Evolutionary conservation across 225 moss, liverwort and hornwort species (phyloP), one percentile per base, ranked within the genome.

Genomic region (Polytrichum commune): DNA sequence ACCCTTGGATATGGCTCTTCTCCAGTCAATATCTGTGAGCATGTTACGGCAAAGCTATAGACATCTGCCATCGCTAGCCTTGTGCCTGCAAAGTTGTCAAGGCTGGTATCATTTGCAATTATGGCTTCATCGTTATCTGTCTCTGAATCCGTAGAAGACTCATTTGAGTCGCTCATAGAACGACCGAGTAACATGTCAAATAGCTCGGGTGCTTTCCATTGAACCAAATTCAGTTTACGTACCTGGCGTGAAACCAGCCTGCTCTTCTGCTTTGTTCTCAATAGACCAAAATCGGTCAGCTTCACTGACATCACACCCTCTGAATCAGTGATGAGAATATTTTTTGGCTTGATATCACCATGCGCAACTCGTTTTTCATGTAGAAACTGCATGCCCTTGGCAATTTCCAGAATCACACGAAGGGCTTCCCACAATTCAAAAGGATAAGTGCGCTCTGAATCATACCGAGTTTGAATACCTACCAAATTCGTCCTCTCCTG

Each of bases 341-440:
- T 74, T 20, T 46, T 27, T 1, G 74, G 60, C 62, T 74, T 74
- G 25, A 74, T 22, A 29, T 74, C 74, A 5, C 74, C 60, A 74
- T 68, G 74, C n/a, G 5, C 68, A 13, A 74, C 62, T 6, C 26
- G 1, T 0, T 62, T 54, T 4, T 30, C 60, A 22, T 74, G 67
- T 68, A 74, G 28, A 62, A 19, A 54, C 2, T 28, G 5, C 29
- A 62, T 30, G 38, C 74, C 74, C 10, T 5, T 16, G n/a, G 74
- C 74, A 62, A 74, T 68, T 29, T 1, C 5, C 9, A 16, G 20
- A 1, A 22, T 54, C 8, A 74, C 27, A 20, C 9, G 1, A 56
- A 74, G 6, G 29, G 9, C 66, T 38, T 66, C 66, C 3, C 0
- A 10, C 4, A 73, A 1, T 55, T 32, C 19, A 29, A 73, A 73